Conservation (phyloP, 768 basidiomycete species). For the Rhodotorula kratochvilovae region DNA sequence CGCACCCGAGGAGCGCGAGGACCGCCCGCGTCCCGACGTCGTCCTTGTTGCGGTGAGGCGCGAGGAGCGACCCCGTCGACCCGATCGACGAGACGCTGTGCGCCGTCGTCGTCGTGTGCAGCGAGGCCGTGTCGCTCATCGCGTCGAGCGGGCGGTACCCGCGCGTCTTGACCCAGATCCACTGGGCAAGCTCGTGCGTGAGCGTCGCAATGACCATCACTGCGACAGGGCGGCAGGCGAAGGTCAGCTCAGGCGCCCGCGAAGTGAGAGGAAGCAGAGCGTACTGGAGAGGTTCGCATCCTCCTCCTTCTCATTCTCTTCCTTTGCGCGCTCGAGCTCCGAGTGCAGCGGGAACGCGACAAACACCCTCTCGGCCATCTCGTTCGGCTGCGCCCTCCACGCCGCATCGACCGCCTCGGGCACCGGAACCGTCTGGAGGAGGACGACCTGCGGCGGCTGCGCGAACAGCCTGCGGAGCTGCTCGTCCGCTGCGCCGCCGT, state of each 20-base stretch:
- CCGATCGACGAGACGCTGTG: constrained; percentile 5
- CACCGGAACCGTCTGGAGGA: constrained; percentile 22
- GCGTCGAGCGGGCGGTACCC: constrained; percentile 14
- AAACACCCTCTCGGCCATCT: constrained; percentile 9
- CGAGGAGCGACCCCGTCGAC: constrained; percentile 10
- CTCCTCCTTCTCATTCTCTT: constrained; percentile 16
- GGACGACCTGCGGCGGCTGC: constrained; percentile 5
- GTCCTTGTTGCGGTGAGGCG: background rate
- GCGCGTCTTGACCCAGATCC: constrained; percentile 30
- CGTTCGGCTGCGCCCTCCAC: constrained; percentile 1
- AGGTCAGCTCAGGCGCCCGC: no score
- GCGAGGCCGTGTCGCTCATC: constrained; percentile 10
- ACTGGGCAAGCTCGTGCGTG: constrained; percentile 28
- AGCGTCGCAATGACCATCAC: constrained; percentile 32
- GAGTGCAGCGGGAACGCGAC: constrained; percentile 7
- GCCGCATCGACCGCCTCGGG: constrained; percentile 6
- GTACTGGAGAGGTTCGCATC: constrained; percentile 28
- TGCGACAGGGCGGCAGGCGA: background rate
- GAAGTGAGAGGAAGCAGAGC: background rate
- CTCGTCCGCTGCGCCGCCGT: background rate
- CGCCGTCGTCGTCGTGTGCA: constrained; percentile 12
- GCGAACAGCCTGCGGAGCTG: constrained; percentile 10
- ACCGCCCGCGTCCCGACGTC: constrained; percentile 27
- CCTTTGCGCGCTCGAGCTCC: constrained; percentile 24
- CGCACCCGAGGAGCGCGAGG: constrained; percentile 20